Evolutionary conservation across 306 rosid species (phyloP).

Genomic region (Casuarina glauca): DNA sequence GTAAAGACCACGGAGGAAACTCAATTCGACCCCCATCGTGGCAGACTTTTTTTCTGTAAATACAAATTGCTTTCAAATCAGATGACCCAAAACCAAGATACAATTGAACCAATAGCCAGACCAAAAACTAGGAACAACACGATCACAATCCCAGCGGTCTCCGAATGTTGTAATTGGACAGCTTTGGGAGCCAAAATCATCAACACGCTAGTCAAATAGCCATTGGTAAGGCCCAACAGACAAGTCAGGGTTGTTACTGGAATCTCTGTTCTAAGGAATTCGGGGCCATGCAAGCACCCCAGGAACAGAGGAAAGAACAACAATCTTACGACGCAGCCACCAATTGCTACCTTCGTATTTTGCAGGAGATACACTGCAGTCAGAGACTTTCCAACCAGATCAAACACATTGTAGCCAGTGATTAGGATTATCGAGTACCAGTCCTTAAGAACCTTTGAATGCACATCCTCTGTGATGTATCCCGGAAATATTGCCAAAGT

Average conservation of each 20-base stretch:
- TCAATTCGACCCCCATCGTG: neutral
- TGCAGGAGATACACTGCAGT: constrained; percentile 67
- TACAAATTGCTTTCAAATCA: constrained; percentile 39
- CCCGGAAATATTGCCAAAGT: constrained; percentile 92
- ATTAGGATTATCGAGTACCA: constrained; percentile 84
- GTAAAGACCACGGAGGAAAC: neutral
- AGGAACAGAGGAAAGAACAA: constrained; percentile 84
- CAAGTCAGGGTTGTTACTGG: constrained; percentile 67
- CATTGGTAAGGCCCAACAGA: constrained; percentile 84
- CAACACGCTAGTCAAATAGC: constrained; percentile 80
- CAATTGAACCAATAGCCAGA: constrained; percentile 71
- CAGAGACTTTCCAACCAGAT: constrained; percentile 77
- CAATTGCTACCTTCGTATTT: constrained; percentile 58
- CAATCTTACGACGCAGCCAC: constrained; percentile 60
- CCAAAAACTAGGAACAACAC: constrained; percentile 75
- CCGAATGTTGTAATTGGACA: constrained; percentile 73
- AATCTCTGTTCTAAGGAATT: constrained; percentile 76
- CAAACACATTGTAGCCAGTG: constrained; percentile 69
- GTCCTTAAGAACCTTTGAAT: constrained; percentile 70
- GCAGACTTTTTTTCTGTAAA: neutral
- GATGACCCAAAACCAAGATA: constrained; percentile 88
- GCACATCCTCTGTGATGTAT: constrained; percentile 89
- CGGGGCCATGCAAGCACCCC: constrained; percentile 79
- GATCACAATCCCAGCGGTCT: constrained; percentile 75
- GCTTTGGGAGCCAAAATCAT: constrained; percentile 79